Conservation (phyloP, 2,329 filamentous ascomycete species). For the Phaeophleospora eucalypticola region DNA sequence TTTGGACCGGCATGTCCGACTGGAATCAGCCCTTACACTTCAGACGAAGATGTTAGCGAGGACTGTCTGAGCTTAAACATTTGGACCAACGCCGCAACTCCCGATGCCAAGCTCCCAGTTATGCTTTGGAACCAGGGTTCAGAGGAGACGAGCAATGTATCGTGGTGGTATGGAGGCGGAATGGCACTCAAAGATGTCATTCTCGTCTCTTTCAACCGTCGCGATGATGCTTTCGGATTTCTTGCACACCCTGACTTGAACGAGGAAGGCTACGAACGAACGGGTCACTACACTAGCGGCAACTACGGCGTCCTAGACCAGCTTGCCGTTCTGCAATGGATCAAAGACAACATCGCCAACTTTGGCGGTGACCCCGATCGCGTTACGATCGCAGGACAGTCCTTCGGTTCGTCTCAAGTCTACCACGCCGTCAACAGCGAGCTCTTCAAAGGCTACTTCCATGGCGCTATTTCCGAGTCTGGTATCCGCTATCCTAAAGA, state of each 20-base stretch:
- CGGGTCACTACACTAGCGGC: constrained; percentile 30
- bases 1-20: background rate
- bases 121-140: constrained; percentile 7
- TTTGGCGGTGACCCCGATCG: constrained; percentile 46
- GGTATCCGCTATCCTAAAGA: constrained; percentile 8
- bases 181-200: constrained; percentile 37
- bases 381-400: constrained; percentile 27
- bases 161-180: constrained; percentile 3
- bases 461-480: constrained; percentile 37
- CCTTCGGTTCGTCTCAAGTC: constrained; percentile 8
- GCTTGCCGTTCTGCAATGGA: constrained; percentile 51
- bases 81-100: constrained; percentile 5
- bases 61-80: constrained; percentile 10
- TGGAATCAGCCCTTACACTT: background rate
- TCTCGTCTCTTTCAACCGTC: constrained; percentile 56
- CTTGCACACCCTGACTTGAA: constrained; percentile 52
- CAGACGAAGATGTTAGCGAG: constrained; percentile 5
- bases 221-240: constrained; percentile 65
- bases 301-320: constrained; percentile 54
- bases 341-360: constrained; percentile 45
- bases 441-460: constrained; percentile 39
- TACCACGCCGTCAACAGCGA: constrained; percentile 7
- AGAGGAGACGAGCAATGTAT: background rate
- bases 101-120: constrained; percentile 6
- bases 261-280: constrained; percentile 46